Conservation (phyloP, 2,329 filamentous ascomycete species). For the Pseudogymnoascus sp. region DNA sequence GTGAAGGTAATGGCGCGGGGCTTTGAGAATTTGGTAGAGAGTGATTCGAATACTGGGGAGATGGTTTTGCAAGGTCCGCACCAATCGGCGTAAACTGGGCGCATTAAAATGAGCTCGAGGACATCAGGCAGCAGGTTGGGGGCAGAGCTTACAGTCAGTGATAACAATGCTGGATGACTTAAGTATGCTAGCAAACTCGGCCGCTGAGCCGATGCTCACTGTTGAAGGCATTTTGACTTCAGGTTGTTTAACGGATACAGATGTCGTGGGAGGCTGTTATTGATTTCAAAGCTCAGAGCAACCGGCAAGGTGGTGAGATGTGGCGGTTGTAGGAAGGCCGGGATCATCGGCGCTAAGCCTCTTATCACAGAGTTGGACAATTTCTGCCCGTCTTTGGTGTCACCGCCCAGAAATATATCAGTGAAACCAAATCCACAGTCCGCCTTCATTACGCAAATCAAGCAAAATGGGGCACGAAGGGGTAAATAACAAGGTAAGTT, state of each 20-base stretch:
- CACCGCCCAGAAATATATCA: constrained; percentile 5
- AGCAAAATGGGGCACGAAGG: background rate
- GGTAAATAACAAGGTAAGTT: background rate
- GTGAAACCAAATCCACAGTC: background rate
- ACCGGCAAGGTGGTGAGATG: constrained; percentile 8
- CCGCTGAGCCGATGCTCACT: constrained; percentile 52
- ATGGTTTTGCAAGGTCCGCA: constrained; percentile 91
- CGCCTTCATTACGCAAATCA: background rate
- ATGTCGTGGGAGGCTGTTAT: background rate
- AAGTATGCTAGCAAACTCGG: constrained; percentile 65
- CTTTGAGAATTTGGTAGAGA: constrained; percentile 70
- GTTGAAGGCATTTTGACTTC: constrained; percentile 19
- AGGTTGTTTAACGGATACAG: background rate
- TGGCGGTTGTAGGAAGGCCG: background rate
- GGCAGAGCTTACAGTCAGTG: constrained; percentile 66
- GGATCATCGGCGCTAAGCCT: constrained; percentile 6
- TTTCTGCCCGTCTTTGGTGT: constrained; percentile 9
- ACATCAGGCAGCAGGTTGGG: constrained; percentile 15
- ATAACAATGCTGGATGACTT: constrained; percentile 70
- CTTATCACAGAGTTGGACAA: background rate
- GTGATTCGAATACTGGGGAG: constrained; percentile 77
- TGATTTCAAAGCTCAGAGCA: constrained; percentile 4
- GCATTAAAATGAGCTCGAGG: constrained; percentile 21
- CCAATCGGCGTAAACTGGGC: constrained; percentile 85
- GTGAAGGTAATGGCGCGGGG: constrained; percentile 78